Conservation (phyloP, 148 eudicot genomes). For the Rhododendron molle region DNA sequence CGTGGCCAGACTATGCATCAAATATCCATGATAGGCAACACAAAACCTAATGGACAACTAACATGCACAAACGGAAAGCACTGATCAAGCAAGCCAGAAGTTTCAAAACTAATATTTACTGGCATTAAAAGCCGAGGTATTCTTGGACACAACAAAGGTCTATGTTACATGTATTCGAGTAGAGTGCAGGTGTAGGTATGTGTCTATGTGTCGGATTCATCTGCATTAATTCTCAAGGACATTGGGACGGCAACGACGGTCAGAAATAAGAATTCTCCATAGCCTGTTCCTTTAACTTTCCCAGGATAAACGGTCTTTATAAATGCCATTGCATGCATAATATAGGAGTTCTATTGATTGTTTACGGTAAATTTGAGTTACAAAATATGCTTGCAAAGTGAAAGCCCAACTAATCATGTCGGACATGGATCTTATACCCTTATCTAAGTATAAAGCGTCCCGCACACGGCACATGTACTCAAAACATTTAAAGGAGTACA, state of each 20-base stretch:
- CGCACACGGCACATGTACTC: neutral
- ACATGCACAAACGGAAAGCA: neutral
- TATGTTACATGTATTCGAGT: neutral
- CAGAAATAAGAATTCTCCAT: neutral
- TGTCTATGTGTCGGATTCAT: neutral
- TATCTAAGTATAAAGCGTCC: neutral
- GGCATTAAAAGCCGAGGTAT: neutral
- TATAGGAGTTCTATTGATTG: neutral
- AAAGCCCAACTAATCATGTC: neutral
- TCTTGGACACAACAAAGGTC: neutral
- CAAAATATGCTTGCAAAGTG: neutral
- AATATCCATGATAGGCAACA: neutral
- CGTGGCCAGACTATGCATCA: neutral
- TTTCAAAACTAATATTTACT: neutral
- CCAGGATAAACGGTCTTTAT: neutral
- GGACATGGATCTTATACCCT: neutral
- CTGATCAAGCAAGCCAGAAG: conserved; percentile 3
- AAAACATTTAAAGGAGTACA: neutral
- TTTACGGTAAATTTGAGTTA: neutral
- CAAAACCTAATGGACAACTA: neutral
- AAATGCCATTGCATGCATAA: neutral
- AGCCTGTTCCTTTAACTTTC: neutral
- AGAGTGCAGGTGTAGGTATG: neutral
- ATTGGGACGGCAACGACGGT: neutral
- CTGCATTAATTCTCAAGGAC: neutral